Evolutionary conservation across 768 basidiomycete genomes (phyloP).

Genomic region (Suillus discolor): DNA sequence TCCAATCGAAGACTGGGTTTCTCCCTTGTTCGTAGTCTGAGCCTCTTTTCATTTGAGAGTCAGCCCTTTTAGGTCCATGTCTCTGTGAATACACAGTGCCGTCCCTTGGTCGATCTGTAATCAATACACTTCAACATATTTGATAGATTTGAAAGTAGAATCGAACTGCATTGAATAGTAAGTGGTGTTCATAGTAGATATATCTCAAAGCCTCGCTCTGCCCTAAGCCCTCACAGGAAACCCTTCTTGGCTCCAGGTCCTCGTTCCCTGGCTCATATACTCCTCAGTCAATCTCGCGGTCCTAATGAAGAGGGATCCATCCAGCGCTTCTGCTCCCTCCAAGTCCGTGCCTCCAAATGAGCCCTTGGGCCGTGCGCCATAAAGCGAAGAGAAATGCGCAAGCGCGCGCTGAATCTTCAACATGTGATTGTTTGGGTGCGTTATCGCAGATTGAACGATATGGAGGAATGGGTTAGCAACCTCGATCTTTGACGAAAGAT

Average conservation of each 20-base stretch:
- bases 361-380: conserved; percentile 27
- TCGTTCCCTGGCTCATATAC: conserved; percentile 28
- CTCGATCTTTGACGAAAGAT: background rate
- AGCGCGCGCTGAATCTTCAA: conserved; percentile 37
- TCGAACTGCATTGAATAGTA: background rate
- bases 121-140: background rate
- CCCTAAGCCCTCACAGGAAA: conserved; percentile 16
- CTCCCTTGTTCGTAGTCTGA: too few relatives aligned
- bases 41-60: too few relatives aligned
- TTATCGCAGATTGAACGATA: conserved; percentile 40
- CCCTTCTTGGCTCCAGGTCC: conserved; percentile 29
- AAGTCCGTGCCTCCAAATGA: conserved; percentile 31
- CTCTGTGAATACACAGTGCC: too few relatives aligned
- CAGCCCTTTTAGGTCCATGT: too few relatives aligned
- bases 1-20: background rate
- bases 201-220: background rate
- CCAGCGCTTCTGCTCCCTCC: conserved; percentile 32
- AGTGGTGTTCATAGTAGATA: background rate
- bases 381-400: conserved; percentile 31
- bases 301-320: conserved; percentile 39
- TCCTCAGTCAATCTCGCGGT: conserved; percentile 32
- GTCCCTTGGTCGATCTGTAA: background rate
- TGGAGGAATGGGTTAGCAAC: conserved; percentile 42
- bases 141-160: background rate
- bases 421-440: conserved; percentile 38